These are phyloP conservation scores for Nyctanthes arbortristis DNA, from an alignment of 257 asterid genomes.

Conservation along the genomic window DNA sequence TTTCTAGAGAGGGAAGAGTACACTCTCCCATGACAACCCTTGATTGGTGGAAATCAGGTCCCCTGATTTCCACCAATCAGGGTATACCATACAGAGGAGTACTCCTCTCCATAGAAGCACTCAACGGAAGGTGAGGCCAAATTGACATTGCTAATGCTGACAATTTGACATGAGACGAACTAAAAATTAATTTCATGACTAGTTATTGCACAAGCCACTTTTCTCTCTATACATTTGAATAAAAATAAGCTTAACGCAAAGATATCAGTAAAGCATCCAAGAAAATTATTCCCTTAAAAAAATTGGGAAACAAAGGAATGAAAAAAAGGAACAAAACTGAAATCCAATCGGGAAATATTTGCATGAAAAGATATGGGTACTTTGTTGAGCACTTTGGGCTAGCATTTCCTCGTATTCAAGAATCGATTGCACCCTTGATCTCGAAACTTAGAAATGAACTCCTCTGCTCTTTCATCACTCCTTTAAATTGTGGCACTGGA, in stretches of 20 bases:
- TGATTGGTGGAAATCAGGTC: too few relatives aligned
- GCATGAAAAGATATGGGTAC: neutral
- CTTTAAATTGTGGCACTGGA: slow-evolving; percentile 32
- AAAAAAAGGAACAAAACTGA: neutral
- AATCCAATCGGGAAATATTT: neutral
- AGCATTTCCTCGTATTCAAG: slow-evolving; percentile 70
- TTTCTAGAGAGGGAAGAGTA: too few relatives aligned
- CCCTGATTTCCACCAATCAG: too few relatives aligned
- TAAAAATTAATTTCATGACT: too few relatives aligned
- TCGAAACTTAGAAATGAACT: slow-evolving; percentile 56
- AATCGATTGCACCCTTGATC: slow-evolving; percentile 59
- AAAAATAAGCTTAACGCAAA: neutral
- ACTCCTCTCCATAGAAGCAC: too few relatives aligned
- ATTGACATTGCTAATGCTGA: too few relatives aligned
- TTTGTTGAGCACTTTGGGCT: slow-evolving; percentile 45
- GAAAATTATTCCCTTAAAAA: neutral
- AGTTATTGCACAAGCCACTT: too few relatives aligned
- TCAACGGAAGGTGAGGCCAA: too few relatives aligned
- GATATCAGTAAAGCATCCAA: neutral
- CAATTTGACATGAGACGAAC: too few relatives aligned
- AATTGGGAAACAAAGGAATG: slow-evolving; percentile 4
- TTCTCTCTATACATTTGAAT: too few relatives aligned
- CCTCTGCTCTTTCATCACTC: slow-evolving; percentile 61
- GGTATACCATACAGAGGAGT: too few relatives aligned
- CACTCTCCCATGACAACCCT: too few relatives aligned